Evolutionary conservation across 73 alveolate genomes (phyloP).

Genomic region (Blepharisma stoltei): DNA sequence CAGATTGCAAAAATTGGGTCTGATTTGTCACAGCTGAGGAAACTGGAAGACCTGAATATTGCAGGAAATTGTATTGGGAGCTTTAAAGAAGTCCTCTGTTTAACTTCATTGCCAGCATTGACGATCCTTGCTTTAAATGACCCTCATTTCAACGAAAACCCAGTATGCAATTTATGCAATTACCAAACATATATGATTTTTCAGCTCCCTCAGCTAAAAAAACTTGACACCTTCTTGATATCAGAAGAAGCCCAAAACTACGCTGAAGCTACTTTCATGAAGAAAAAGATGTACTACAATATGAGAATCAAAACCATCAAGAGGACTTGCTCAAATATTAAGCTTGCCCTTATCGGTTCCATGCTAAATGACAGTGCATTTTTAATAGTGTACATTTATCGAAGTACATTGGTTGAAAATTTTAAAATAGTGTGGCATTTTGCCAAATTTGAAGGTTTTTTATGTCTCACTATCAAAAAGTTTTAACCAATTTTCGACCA

Average conservation of each 20-base stretch:
- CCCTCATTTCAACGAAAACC: constrained; percentile 80
- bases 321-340: constrained; percentile 33
- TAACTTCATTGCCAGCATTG: constrained; percentile 60
- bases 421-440: too few relatives aligned
- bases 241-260: constrained; percentile 70
- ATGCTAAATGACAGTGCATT: too few relatives aligned
- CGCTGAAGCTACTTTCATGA: constrained; percentile 83
- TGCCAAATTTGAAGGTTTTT: too few relatives aligned
- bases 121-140: constrained; percentile 58
- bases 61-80: constrained; percentile 59
- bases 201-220: constrained; percentile 37
- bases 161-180: constrained; percentile 77
- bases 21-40: constrained; percentile 46
- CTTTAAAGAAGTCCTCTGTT: constrained; percentile 64
- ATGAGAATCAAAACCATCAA: constrained; percentile 77
- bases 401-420: background rate
- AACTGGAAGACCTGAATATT: constrained; percentile 55
- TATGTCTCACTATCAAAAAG: too few relatives aligned
- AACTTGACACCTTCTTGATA: constrained; percentile 62
- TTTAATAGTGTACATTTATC: too few relatives aligned
- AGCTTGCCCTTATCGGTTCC: background rate
- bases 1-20: constrained; percentile 48
- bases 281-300: constrained; percentile 80
- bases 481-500: too few relatives aligned
- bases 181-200: constrained; percentile 73